These are phyloP conservation scores for Davidsoniella virescens DNA, from an alignment of 2,329 filamentous ascomycete species.

Conservation along the genomic window DNA sequence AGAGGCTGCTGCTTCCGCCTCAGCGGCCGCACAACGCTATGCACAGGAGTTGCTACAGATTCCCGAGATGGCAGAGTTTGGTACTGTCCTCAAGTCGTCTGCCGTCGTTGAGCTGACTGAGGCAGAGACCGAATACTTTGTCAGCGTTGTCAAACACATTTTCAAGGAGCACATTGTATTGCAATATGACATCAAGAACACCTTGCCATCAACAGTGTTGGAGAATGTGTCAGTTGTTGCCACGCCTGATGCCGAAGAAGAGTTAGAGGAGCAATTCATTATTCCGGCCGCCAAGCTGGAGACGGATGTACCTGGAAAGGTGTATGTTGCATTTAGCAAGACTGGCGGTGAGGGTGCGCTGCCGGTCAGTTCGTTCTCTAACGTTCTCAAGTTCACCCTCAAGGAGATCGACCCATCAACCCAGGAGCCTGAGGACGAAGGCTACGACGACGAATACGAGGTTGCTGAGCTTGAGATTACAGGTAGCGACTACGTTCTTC, in stretches of 20 bases:
- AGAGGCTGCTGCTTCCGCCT: slow-evolving; percentile 60
- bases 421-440: slow-evolving; percentile 76
- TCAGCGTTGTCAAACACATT: slow-evolving; percentile 84
- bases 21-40: slow-evolving; percentile 74
- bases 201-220: slow-evolving; percentile 73
- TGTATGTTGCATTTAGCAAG: slow-evolving; percentile 92
- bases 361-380: slow-evolving; percentile 69
- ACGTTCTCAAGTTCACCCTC: slow-evolving; percentile 88
- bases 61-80: slow-evolving; percentile 81
- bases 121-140: slow-evolving; percentile 93
- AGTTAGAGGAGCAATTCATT: slow-evolving; percentile 82
- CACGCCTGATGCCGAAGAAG: slow-evolving; percentile 65
- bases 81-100: slow-evolving; percentile 82
- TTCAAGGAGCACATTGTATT: slow-evolving; percentile 95
- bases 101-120: slow-evolving; percentile 78
- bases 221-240: slow-evolving; percentile 78
- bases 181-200: slow-evolving; percentile 97
- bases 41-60: slow-evolving; percentile 74
- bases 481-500: slow-evolving; percentile 86
- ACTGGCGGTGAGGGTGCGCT: slow-evolving; percentile 58
- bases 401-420: slow-evolving; percentile 95
- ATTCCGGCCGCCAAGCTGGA: slow-evolving; percentile 70
- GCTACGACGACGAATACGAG: slow-evolving; percentile 97
- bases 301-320: slow-evolving; percentile 76
- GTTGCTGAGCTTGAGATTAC: slow-evolving; percentile 82